Percentiles rank a stretch among this genome's conserved stretches.
phyloP scores from a whole-genome alignment of 768 basidiomycete genomes.

The Lentinula lateritia region DNA sequence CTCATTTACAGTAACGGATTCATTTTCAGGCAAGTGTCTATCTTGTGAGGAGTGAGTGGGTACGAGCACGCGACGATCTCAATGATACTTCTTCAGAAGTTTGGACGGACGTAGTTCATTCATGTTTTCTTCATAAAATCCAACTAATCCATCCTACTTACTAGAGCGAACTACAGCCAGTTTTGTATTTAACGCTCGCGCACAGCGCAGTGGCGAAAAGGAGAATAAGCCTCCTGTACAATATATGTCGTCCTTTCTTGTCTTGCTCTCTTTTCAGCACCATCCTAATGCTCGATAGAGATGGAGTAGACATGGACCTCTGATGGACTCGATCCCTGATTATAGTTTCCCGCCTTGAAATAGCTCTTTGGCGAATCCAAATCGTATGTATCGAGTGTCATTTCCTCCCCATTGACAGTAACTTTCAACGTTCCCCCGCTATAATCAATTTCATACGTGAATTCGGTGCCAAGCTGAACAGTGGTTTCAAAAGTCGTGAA shows the following conservation, averaged over 20 bases:
- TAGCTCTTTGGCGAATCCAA: constrained; percentile 4
- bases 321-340: constrained; percentile 4
- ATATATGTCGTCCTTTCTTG: background rate
- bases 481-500: background rate
- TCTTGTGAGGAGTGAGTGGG: too few species aligned
- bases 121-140: too few species aligned
- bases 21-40: too few species aligned
- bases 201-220: background rate
- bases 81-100: too few species aligned
- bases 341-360: constrained; percentile 8
- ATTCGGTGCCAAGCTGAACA: constrained; percentile 1
- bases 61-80: too few species aligned
- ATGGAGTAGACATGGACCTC: constrained; percentile 5
- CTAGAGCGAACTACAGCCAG: too few species aligned
- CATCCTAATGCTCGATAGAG: background rate
- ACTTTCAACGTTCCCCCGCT: background rate
- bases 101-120: too few species aligned
- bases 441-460: constrained; percentile 7
- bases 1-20: too few species aligned
- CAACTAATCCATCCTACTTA: too few species aligned
- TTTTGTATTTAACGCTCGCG: background rate
- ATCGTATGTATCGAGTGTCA: constrained; percentile 3
- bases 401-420: constrained; percentile 5
- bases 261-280: background rate
- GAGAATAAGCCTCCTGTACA: background rate